Base-by-base conservation (phyloP, 2,329 filamentous ascomycete genomes). In the Elsinoe ampelina region DNA sequence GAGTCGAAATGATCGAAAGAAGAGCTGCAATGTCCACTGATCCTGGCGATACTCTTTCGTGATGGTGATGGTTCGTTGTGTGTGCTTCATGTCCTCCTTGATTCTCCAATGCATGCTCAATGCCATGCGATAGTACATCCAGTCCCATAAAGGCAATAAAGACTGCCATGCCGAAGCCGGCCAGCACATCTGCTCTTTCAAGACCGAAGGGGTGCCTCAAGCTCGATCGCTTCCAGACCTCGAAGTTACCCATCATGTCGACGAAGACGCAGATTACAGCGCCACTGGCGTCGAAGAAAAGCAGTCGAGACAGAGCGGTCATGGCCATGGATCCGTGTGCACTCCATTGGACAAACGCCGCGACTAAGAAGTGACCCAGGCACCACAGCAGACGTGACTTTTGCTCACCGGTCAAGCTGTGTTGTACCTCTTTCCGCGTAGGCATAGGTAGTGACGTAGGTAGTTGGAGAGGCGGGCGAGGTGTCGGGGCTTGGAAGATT, bases 101-200 rank as follows among this genome's bases (percentile, higher is more conserved):
- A 50, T 77, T 77, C 71, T 96, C 92, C 10, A 98, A 81, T n/a
- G 90, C 81, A 70, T 98, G 92, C 68, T 95, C 93, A 13, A 95
- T 77, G 59, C 89, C 92, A 70, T 98, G 93, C 39, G 89, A 95
- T 60, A 98, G 86, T 50, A 98, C 82, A 65, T 98, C 93, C 65
- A 97, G 86, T 17, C 92, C 92, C 77, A 95, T 95, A 72, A 98
- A 98, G n/a, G 95, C 81, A 11, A 98, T 81, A 60, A 96, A 89
- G 38, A 98, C 87, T 54, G 90, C 95, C 83, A 97, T 89, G 59
- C 91, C 93, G 62, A 98, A 95, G 15, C 93, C 93, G 35, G 91
- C 90, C 13, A 98, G 81, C 4, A 98, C 92, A 71, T 98, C 93
- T 58, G 88, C 87, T 55, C 93, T 83, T 73, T 96, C 89, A 20